Evolutionary conservation across 106 monocot genomes (phyloP).

Genomic region (Posidonia australis): DNA sequence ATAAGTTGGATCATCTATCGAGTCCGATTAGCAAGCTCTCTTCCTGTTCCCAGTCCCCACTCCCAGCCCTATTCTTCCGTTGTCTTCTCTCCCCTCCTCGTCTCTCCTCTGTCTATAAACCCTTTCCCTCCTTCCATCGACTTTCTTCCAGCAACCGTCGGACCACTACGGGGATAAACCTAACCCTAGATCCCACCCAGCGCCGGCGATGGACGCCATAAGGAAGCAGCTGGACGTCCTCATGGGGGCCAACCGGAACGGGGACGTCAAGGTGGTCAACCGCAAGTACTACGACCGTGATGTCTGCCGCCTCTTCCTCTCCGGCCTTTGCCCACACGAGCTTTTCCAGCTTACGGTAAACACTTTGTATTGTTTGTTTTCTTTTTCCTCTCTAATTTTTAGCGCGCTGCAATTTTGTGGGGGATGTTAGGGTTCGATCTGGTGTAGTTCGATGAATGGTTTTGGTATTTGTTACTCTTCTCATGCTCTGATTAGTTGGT

Average conservation of each 20-base stretch:
- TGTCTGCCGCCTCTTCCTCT: constrained; percentile 76
- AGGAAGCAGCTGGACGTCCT: constrained; percentile 90
- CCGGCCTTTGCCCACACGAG: constrained; percentile 95
- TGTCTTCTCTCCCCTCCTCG: neutral
- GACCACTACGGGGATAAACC: too few species aligned
- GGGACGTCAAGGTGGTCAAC: constrained; percentile 76
- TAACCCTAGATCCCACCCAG: constrained; percentile 4
- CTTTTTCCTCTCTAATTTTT: neutral
- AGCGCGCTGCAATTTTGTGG: too few species aligned
- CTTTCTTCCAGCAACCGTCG: neutral
- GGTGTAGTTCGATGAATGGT: neutral
- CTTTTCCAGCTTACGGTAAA: constrained; percentile 91
- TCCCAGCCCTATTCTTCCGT: too few species aligned
- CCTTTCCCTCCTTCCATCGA: neutral
- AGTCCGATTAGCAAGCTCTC: too few species aligned
- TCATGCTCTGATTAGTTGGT: too few species aligned
- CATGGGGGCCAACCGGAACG: constrained; percentile 96
- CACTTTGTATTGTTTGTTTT: too few species aligned
- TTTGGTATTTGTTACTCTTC: neutral
- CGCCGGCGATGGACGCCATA: constrained; percentile 61
- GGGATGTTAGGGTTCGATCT: neutral
- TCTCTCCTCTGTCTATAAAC: neutral
- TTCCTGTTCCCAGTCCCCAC: too few species aligned
- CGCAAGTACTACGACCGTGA: constrained; percentile 93
- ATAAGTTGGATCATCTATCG: too few species aligned